Percentiles rank a stretch among this genome's conserved stretches.
Conservation (phyloP, 202 grass and related monocot species). For the Setaria italica region DNA sequence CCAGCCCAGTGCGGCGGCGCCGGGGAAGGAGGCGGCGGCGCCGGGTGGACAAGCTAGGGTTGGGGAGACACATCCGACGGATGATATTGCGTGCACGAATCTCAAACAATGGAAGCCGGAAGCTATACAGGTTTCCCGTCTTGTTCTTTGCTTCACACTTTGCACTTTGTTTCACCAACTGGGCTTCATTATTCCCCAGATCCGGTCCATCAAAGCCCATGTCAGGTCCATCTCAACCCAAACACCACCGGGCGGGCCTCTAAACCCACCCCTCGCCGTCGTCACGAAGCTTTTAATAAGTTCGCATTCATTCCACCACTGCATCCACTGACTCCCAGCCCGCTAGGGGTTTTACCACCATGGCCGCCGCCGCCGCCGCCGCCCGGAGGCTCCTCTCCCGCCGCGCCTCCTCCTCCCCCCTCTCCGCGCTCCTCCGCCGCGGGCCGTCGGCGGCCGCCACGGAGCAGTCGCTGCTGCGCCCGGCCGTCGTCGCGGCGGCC, state of each 20-base stretch:
- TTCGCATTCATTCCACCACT: not conserved
- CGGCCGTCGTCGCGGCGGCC: constrained; percentile 38
- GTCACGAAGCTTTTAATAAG: not conserved
- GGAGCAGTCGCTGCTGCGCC: constrained; percentile 53
- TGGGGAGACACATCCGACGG: too few relatives aligned
- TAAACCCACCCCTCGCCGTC: constrained; percentile 7
- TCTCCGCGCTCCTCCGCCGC: constrained; percentile 43
- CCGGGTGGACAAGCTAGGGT: too few relatives aligned
- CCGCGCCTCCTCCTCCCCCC: constrained; percentile 43
- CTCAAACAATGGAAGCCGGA: too few relatives aligned
- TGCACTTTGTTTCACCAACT: not conserved
- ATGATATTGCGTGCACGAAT: too few relatives aligned
- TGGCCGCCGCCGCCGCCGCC: constrained; percentile 59
- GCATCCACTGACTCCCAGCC: not conserved
- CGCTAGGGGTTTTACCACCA: constrained; percentile 60
- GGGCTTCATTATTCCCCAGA: not conserved
- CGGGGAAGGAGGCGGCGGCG: too few relatives aligned
- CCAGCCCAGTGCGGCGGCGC: too few relatives aligned
- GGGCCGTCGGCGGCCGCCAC: not conserved
- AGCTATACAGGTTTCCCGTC: too few relatives aligned
- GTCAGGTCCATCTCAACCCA: not conserved
- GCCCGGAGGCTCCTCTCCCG: constrained; percentile 63
- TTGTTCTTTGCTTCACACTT: too few relatives aligned
- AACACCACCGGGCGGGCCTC: not conserved
- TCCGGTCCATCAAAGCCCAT: not conserved